These are phyloP conservation scores for Candida sp. DNA, from an alignment of 1,139 yeast species.

Conservation along the genomic window DNA sequence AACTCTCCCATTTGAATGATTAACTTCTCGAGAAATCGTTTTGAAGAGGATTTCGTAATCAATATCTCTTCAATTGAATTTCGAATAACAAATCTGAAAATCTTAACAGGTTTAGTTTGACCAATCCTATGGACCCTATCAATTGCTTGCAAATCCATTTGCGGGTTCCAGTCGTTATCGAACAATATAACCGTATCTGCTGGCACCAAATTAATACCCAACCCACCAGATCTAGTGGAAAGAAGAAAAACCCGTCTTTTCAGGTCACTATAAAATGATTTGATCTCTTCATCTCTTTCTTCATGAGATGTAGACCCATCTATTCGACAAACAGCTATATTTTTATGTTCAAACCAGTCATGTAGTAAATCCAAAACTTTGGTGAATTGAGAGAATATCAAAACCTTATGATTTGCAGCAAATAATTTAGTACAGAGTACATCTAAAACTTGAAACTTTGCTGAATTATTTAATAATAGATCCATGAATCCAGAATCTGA, in stretches of 20 bases:
- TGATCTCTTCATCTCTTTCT: constrained; percentile 64
- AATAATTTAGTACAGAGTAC: constrained; percentile 55
- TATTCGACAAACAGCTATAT: constrained; percentile 53
- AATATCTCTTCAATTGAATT: constrained; percentile 84
- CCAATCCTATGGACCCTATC: constrained; percentile 95
- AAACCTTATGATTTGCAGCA: constrained; percentile 55
- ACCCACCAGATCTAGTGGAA: constrained; percentile 93
- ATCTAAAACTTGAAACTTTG: constrained; percentile 68
- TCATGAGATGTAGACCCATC: constrained; percentile 74
- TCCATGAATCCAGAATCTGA: constrained; percentile 24
- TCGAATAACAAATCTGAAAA: constrained; percentile 71
- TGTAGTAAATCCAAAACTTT: constrained; percentile 70
- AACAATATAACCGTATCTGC: constrained; percentile 90
- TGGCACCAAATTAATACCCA: constrained; percentile 80
- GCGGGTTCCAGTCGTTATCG: constrained; percentile 98
- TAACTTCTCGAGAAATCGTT: constrained; percentile 74
- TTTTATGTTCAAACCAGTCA: constrained; percentile 51
- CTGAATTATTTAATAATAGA: constrained; percentile 47
- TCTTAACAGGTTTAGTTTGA: constrained; percentile 76
- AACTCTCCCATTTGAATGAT: constrained; percentile 86
- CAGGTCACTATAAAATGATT: constrained; percentile 39
- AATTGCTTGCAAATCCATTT: constrained; percentile 93
- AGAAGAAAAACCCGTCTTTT: constrained; percentile 56
- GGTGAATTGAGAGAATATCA: constrained; percentile 85
- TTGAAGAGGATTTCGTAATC: constrained; percentile 71